These are phyloP conservation scores for Quercus dentata DNA, from an alignment of 306 rosid genomes.

Conservation along the genomic window DNA sequence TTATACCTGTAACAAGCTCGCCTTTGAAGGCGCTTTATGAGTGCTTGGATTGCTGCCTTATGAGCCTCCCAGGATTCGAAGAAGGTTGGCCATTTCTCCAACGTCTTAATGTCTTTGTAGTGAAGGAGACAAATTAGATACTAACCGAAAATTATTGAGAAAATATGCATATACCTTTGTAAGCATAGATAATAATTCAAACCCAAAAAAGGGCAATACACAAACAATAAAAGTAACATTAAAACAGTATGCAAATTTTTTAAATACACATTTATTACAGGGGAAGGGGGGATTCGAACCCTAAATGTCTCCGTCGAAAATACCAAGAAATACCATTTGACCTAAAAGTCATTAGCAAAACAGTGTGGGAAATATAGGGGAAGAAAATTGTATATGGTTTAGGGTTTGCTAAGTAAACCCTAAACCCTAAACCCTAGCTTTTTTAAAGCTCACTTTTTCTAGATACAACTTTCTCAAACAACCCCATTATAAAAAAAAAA, in stretches of 20 bases:
- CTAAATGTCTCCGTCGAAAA: too few species aligned
- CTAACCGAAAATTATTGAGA: background rate
- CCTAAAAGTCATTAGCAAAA: too few species aligned
- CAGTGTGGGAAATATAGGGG: too few species aligned
- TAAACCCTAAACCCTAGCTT: too few species aligned
- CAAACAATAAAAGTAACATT: background rate
- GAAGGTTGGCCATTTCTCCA: slow-evolving; percentile 73
- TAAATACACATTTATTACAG: too few species aligned
- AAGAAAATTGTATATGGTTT: too few species aligned
- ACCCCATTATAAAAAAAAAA: too few species aligned
- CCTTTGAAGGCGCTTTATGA: slow-evolving; percentile 83
- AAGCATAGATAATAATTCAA: background rate
- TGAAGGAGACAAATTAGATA: slow-evolving; percentile 17
- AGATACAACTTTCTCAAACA: too few species aligned
- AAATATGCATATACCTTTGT: background rate
- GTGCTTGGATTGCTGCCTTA: slow-evolving; percentile 75
- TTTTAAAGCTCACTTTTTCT: too few species aligned
- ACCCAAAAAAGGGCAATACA: background rate
- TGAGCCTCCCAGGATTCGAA: slow-evolving; percentile 93
- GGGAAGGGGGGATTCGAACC: too few species aligned
- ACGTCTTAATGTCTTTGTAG: slow-evolving; percentile 72
- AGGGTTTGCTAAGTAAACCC: too few species aligned
- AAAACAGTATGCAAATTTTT: background rate
- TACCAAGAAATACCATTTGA: too few species aligned
- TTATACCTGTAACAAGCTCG: slow-evolving; percentile 77